Base-by-base conservation (phyloP, 1,284 basidiomycete genomes). In the Irpex sp. region DNA sequence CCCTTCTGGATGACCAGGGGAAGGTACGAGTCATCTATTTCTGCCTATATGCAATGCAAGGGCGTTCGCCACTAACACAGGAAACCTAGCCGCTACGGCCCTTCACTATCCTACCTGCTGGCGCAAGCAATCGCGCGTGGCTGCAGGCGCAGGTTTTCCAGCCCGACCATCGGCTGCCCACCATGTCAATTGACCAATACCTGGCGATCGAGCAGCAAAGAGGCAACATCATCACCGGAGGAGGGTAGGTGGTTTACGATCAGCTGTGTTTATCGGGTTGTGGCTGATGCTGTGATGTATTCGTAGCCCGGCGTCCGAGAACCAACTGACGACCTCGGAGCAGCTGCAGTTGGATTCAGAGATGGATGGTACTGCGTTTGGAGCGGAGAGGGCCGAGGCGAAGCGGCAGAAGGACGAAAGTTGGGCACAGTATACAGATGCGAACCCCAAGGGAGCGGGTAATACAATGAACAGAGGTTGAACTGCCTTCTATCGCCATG, bases 171-270 rank as follows among this genome's bases (percentile, higher is more conserved):
- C 85, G 91, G 21, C 79, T 99, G 35, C 97, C 97, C 2, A 97
- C 94, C 0, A 98, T 99, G 97, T 86, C 91, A 0, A 88, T 99
- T 68, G 97, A 99, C 71, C 93, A 99, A 75, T 98, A 97, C 72
- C 83, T 99, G 21, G 88, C 92, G 68, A 89, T 95, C 64, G 97
- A 99, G 74, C 78, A 82, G 60, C 79, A 88, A 64, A 79, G 93
- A 58, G 95, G 96, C 0, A 96, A 95, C 62, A 89, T 98, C 69
- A 88, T 98, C 65, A 82, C 86, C 2, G 92, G 91, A 36, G 93
- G 93, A 77, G 94, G 94, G 93, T 94, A 72, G 15, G 53, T 13
- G 75, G 90, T 57, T 63, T 9, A 13, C 57, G 19, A 53, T 19
- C n/a, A 36, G 35, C 54, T 33, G 59, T 35, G 21, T 31, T 55